phyloP scores from a whole-genome alignment of 768 basidiomycete species.

The Porpolomopsis calyptriformis region DNA sequence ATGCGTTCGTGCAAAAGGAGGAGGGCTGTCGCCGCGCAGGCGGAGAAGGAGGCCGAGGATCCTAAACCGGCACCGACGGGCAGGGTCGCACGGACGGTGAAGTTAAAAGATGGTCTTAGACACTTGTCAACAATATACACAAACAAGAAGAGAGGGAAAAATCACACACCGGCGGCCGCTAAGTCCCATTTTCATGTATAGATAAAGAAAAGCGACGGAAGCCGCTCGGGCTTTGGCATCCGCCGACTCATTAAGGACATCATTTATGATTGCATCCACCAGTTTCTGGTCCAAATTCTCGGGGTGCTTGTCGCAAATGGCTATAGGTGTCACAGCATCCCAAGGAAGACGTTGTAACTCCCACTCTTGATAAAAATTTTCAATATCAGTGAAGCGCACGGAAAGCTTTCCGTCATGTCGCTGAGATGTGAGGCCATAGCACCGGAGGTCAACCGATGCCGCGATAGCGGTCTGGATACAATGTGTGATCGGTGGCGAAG shows the following conservation, averaged over 20 bases:
- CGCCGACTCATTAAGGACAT: conserved; percentile 28
- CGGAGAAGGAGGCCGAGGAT: conserved; percentile 92
- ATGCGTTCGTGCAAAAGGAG: conserved; percentile 70
- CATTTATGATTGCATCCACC: conserved; percentile 54
- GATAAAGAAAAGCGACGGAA: conserved; percentile 74
- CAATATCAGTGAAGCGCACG: conserved; percentile 72
- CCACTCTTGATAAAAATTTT: conserved; percentile 74
- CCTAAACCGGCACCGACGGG: conserved; percentile 95
- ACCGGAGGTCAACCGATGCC: conserved; percentile 89
- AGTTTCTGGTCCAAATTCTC: conserved; percentile 65
- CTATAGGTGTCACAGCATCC: conserved; percentile 51
- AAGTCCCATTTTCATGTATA: conserved; percentile 74
- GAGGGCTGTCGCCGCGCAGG: conserved; percentile 71
- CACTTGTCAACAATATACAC: conserved; percentile 8
- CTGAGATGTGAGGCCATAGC: conserved; percentile 76
- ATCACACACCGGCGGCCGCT: conserved; percentile 43
- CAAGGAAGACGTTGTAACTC: conserved; percentile 67
- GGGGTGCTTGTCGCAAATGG: conserved; percentile 42
- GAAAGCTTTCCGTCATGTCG: conserved; percentile 64
- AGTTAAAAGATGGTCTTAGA: conserved; percentile 63
- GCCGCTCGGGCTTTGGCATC: conserved; percentile 32
- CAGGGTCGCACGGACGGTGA: conserved; percentile 76
- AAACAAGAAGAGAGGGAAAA: conserved; percentile 1
- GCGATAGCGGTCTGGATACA: conserved; percentile 76
- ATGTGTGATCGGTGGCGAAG: conserved; percentile 8